phyloP scores from a whole-genome alignment of 2,329 filamentous ascomycete genomes.

The Paracorniculantispora psalliotae region DNA sequence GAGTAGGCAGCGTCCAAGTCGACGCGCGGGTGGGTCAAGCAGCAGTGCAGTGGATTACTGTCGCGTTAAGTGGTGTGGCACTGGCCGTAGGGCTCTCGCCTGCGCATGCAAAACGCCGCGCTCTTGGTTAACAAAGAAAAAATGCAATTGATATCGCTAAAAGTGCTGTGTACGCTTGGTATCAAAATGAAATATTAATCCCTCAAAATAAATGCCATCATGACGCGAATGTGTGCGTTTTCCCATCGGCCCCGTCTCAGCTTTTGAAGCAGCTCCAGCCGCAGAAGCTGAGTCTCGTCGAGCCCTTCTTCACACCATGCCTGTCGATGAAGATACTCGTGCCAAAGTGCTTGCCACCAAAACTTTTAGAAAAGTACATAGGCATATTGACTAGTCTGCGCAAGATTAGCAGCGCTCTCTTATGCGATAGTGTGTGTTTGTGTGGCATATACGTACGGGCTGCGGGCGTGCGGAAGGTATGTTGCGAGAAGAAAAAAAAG shows the following conservation, averaged over 20 bases:
- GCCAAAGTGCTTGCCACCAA: slow-evolving; percentile 46
- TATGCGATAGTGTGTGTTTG: background rate
- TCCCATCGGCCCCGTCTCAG: slow-evolving; percentile 13
- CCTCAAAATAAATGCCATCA: background rate
- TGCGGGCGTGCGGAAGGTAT: background rate
- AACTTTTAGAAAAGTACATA: slow-evolving; percentile 41
- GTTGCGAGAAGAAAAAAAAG: background rate
- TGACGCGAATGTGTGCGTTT: background rate
- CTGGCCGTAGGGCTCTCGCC: background rate
- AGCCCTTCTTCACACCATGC: slow-evolving; percentile 43
- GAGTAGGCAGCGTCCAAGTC: background rate
- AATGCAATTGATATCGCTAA: background rate
- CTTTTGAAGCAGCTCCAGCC: slow-evolving; percentile 47
- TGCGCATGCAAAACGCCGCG: background rate
- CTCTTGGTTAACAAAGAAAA: background rate
- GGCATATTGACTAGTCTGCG: slow-evolving; percentile 31
- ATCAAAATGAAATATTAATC: background rate
- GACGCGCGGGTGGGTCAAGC: background rate
- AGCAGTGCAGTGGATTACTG: background rate
- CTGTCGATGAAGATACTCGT: slow-evolving; percentile 43
- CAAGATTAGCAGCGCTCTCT: background rate
- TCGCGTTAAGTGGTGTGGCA: background rate
- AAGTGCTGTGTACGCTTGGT: background rate
- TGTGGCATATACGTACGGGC: background rate
- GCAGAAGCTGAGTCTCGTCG: slow-evolving; percentile 46